Evolutionary conservation across 2,329 filamentous ascomycete genomes (phyloP).

Genomic region (Zymoseptoria crescenta): DNA sequence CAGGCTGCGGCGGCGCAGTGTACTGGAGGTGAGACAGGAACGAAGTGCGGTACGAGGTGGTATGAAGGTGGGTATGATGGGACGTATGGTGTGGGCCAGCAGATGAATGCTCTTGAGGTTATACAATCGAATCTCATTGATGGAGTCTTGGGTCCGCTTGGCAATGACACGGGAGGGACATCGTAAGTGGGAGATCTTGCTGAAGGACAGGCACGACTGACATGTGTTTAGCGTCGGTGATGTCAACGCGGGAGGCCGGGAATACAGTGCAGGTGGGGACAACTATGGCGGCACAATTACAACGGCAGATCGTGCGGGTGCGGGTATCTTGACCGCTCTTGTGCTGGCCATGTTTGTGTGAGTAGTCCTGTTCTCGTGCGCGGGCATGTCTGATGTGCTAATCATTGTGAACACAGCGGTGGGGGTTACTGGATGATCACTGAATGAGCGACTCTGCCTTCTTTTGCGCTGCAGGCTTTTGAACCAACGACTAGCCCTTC

Average conservation of each 20-base stretch:
- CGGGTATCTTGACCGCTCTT: constrained; percentile 17
- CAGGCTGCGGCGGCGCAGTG: constrained; percentile 44
- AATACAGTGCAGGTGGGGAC: constrained; percentile 7
- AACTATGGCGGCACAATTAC: constrained; percentile 12
- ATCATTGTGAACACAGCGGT: neutral
- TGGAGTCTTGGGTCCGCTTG: constrained; percentile 35
- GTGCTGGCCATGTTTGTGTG: constrained; percentile 4
- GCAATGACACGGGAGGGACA: constrained; percentile 44
- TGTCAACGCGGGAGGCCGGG: constrained; percentile 13
- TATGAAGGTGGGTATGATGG: constrained; percentile 37
- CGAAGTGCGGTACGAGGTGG: constrained; percentile 41
- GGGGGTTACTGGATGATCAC: neutral
- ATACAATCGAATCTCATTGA: constrained; percentile 39
- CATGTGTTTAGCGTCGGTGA: constrained; percentile 4
- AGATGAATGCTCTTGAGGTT: constrained; percentile 50
- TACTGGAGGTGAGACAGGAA: constrained; percentile 39
- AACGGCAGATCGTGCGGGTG: constrained; percentile 16
- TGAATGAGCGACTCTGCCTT: neutral
- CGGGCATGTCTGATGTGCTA: neutral
- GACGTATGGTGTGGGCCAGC: constrained; percentile 46
- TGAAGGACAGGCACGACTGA: neutral
- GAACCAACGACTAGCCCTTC: neutral
- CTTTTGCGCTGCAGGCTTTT: neutral
- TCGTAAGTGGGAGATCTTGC: neutral
- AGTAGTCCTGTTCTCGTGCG: neutral